phyloP scores from a whole-genome alignment of 306 rosid genomes.

The Trifolium dubium region DNA sequence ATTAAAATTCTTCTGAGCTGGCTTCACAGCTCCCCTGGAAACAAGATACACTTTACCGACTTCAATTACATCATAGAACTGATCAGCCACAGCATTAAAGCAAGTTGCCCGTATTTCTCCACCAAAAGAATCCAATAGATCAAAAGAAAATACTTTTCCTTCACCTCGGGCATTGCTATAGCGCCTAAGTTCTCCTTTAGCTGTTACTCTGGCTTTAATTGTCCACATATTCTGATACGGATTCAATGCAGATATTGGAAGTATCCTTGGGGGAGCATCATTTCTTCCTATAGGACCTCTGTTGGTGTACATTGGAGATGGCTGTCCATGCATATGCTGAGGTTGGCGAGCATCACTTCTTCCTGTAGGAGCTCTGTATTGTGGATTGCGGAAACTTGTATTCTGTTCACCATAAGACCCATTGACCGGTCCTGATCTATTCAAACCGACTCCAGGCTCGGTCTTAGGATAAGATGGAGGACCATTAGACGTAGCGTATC shows the following conservation, averaged over 20 bases:
- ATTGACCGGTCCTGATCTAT: constrained; percentile 43
- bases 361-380: neutral
- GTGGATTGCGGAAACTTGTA: constrained; percentile 50
- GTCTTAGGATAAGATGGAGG: constrained; percentile 46
- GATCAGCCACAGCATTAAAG: constrained; percentile 85
- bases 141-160: constrained; percentile 92
- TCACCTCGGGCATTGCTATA: constrained; percentile 79
- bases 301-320: constrained; percentile 67
- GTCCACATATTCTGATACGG: constrained; percentile 82
- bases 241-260: constrained; percentile 79
- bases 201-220: constrained; percentile 88
- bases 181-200: constrained; percentile 76
- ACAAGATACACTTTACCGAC: constrained; percentile 72
- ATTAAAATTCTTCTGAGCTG: constrained; percentile 74
- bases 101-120: constrained; percentile 93
- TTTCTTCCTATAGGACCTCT: constrained; percentile 75
- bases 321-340: constrained; percentile 66
- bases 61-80: constrained; percentile 73
- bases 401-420: constrained; percentile 69
- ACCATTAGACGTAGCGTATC: constrained; percentile 49
- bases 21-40: constrained; percentile 73
- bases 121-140: constrained; percentile 77
- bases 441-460: constrained; percentile 46
- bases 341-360: constrained; percentile 13
- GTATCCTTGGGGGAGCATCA: constrained; percentile 77